Evolutionary conservation across 2,329 filamentous ascomycete genomes (phyloP).

Genomic region (Fusarium haematococcum): DNA sequence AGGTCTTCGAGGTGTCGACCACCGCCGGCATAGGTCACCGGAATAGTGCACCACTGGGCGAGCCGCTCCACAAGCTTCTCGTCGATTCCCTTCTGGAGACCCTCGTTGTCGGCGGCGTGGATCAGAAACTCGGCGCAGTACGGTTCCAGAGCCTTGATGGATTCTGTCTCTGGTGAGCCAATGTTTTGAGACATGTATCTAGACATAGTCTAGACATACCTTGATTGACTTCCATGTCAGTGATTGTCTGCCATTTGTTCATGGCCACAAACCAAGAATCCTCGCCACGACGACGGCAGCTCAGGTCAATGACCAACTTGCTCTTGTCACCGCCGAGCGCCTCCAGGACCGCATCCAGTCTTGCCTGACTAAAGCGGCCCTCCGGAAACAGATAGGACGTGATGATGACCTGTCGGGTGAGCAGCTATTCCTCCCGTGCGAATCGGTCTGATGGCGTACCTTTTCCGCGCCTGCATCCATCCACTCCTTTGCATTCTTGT

Average conservation of each 20-base stretch:
- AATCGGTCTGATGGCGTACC: slow-evolving; percentile 61
- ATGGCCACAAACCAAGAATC: slow-evolving; percentile 95
- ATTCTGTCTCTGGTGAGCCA: slow-evolving; percentile 65
- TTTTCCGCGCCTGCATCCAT: slow-evolving; percentile 89
- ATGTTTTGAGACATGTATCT: not conserved
- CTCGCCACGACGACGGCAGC: slow-evolving; percentile 80
- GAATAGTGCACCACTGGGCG: slow-evolving; percentile 88
- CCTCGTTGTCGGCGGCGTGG: slow-evolving; percentile 96
- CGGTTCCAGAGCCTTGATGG: slow-evolving; percentile 83
- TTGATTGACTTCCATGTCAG: slow-evolving; percentile 92
- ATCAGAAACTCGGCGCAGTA: slow-evolving; percentile 98
- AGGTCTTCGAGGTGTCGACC: slow-evolving; percentile 85
- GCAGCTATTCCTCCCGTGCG: not conserved
- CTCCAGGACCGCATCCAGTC: slow-evolving; percentile 79
- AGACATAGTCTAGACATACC: slow-evolving; percentile 61
- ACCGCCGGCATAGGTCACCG: slow-evolving; percentile 97
- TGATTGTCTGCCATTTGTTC: slow-evolving; percentile 99
- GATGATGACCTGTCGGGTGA: slow-evolving; percentile 82
- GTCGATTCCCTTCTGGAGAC: slow-evolving; percentile 91
- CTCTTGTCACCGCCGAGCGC: slow-evolving; percentile 79
- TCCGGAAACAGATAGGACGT: slow-evolving; percentile 94
- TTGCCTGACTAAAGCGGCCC: slow-evolving; percentile 81
- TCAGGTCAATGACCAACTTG: slow-evolving; percentile 94
- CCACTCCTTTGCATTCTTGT: slow-evolving; percentile 87
- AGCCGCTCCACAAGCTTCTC: slow-evolving; percentile 82